Base-by-base conservation (phyloP, 345 rosid species). In the Arabis hirsuta region DNA sequence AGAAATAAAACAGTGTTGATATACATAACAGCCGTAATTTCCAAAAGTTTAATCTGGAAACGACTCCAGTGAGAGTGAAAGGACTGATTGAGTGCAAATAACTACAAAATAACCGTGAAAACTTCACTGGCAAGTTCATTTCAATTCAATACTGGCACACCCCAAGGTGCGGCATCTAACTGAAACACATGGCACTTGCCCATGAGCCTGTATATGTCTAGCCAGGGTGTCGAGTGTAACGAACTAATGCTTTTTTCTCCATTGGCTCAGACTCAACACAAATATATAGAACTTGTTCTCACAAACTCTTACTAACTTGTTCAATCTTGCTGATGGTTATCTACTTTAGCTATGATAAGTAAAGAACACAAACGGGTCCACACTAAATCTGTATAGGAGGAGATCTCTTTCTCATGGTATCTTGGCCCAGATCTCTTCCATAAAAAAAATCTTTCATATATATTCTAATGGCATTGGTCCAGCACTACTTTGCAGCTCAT, bases 311-410 rank as follows among this genome's bases (percentile, higher is more conserved):
- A 56, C 12, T 64, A 13, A 55, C 44, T 47, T 38, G 41, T 46
- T 46, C 26, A 73, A 24, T 56, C 65, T 42, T 31, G 36, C 60
- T 62, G 44, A 26, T 13, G 26, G 12, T 22, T 27, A 48, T 53
- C 69, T 41, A 59, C 72, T 66, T 48, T 4, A 66, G 54, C 67
- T 73, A 41, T 19, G 67, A 4, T 22, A 34, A 44, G 41, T 39
- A 60, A 74, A 43, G 51, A 67, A 32, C 27, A 53, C 29, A 67
- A 60, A 74, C 55, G 51, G 69, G 73, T 67, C 73, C 69, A 67
- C 63, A 74, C 59, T 68, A 67, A 43, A 22, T 53, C 19, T 43
- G 10, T 62, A 34, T 3, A 62, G 5, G 27, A 72, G 34, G 20
- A 53, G 26, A 34, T 44, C 20, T 63, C 39, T 19, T 29, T 55